Evolutionary conservation across 1,284 basidiomycete species (phyloP), one percentile per base, ranked within the genome.

Genomic region (Inonotus hispidus): DNA sequence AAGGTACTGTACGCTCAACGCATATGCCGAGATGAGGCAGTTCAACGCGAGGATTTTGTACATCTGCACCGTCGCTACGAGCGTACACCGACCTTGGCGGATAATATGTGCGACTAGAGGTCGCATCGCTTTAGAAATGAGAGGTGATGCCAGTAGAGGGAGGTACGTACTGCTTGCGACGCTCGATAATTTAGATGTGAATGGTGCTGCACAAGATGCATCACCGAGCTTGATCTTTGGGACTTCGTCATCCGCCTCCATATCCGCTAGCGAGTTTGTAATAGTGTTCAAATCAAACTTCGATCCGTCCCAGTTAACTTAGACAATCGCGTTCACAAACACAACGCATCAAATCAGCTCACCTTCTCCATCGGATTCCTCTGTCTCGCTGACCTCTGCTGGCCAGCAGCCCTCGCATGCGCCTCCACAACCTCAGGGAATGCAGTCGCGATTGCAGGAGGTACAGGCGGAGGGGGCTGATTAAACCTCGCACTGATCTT

Each of bases 201-300:
- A 98, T 0, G 95, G 95, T 1, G 95, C 95, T 11, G 95, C 95
- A 69, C 95, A 97, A 3, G 93, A 96, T 0, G 95, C 95, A 71
- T 98, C 95, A 35, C 95, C 95, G 29, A 98, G 86, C 75, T 98
- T 98, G 75, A 98, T 98, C 76, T 95, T 93, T 6, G 95, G 95
- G 0, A 95, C 88, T 29, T 97, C 94, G 32, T 90, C 87, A 25
- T 96, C 95, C 11, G 90, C 90, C 56, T 97, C 95, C 84, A 98
- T 87, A 46, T 95, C 90, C 1, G 93, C 85, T 71, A 98, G 75
- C 68, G 93, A 91, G 68, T 93, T 89, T 13, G 93, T 97, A 66
- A 98, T 96, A 1, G 87, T 80, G 16, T 81, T 80, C 67, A 96
- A 71, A 71, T 98, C 93, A 68, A 98, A 98, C 92, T 95, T 69